phyloP scores from a whole-genome alignment of 257 asterid species.

The Solanum chiquidenum region DNA sequence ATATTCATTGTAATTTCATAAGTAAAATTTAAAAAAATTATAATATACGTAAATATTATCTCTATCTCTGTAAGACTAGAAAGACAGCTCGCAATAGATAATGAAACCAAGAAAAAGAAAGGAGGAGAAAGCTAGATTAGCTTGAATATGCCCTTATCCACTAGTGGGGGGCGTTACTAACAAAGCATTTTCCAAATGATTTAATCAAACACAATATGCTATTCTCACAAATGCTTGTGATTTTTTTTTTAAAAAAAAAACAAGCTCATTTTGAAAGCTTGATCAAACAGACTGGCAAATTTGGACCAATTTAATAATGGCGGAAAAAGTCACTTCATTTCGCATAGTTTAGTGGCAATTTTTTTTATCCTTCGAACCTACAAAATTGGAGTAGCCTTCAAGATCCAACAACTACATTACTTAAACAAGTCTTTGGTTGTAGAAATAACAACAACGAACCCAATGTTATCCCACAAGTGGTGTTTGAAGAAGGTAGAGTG shows the following conservation, averaged over 20 bases:
- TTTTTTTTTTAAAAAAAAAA: no score
- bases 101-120: no score
- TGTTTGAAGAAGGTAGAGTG: not conserved
- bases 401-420: not conserved
- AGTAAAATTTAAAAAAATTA: no score
- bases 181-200: not conserved
- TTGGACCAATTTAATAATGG: not conserved
- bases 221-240: no score
- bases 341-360: not conserved
- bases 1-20: not conserved
- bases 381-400: not conserved
- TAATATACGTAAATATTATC: no score
- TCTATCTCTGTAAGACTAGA: no score
- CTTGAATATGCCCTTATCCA: not conserved
- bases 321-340: not conserved
- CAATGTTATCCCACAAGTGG: not conserved
- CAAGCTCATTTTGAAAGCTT: not conserved
- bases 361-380: not conserved
- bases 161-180: not conserved
- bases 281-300: not conserved
- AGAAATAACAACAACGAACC: not conserved
- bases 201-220: not conserved
- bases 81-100: no score
- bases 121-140: no score
- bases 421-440: not conserved